Conservation (phyloP, 257 asterid species). For the Solanum bulbocastanum region DNA sequence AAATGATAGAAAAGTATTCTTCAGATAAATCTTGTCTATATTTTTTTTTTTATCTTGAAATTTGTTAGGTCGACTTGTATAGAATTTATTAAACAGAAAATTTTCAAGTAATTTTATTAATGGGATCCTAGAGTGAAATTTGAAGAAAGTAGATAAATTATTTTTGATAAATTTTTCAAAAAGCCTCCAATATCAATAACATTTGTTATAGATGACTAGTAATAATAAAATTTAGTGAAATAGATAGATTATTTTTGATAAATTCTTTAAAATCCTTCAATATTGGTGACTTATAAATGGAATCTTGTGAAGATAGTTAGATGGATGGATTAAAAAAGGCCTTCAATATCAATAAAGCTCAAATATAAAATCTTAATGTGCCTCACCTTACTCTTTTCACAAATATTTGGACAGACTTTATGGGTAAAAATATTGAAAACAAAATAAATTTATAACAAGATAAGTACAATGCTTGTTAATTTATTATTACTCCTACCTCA, state of each 20-base stretch:
- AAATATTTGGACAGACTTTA: background rate
- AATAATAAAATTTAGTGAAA: too few species aligned
- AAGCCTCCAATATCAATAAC: too few species aligned
- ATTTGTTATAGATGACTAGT: too few species aligned
- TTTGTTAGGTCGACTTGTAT: background rate
- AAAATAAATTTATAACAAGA: background rate
- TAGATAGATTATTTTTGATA: too few species aligned
- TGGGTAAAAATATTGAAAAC: background rate
- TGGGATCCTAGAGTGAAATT: too few species aligned
- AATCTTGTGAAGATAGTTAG: too few species aligned
- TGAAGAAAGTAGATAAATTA: too few species aligned
- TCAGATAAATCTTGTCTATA: background rate
- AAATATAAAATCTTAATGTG: background rate
- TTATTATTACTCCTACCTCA: background rate
- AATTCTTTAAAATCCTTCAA: too few species aligned
- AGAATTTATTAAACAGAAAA: background rate
- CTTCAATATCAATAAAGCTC: too few species aligned
- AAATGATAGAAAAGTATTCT: background rate
- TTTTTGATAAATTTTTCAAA: too few species aligned
- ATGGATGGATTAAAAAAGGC: too few species aligned
- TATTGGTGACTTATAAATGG: too few species aligned
- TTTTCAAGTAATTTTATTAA: background rate
- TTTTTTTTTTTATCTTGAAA: background rate
- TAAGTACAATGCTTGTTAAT: background rate
- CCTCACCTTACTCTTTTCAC: background rate